phyloP scores from a whole-genome alignment of 2,329 filamentous ascomycete species.

The Fusarium sp. region DNA sequence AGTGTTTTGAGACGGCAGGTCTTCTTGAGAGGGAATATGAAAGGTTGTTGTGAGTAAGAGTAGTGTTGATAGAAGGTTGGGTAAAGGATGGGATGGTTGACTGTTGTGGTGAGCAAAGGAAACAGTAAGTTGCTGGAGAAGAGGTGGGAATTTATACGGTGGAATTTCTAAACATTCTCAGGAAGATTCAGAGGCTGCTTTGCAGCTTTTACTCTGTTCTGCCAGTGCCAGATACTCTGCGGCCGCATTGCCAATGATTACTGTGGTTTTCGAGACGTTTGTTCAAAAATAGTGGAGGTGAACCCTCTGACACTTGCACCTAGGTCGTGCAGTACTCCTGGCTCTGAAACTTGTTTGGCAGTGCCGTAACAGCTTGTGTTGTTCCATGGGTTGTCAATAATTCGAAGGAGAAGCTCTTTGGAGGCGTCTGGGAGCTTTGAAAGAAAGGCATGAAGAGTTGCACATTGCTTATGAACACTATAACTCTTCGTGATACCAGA shows the following conservation, averaged over 20 bases:
- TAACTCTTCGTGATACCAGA: background rate
- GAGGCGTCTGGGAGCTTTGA: accelerated
- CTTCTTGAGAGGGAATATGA: background rate
- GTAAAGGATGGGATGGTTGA: background rate
- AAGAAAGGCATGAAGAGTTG: background rate
- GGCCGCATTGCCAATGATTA: background rate
- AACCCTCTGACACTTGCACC: background rate
- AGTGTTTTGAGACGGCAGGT: background rate
- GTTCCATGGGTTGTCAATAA: accelerated
- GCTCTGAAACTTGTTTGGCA: background rate
- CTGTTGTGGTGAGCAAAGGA: background rate
- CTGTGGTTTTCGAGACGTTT: background rate
- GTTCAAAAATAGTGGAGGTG: background rate
- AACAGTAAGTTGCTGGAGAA: background rate
- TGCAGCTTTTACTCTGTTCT: background rate
- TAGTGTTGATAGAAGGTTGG: background rate
- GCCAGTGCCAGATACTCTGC: background rate
- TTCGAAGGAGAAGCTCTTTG: no score
- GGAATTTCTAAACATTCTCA: accelerated
- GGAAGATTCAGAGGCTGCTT: background rate
- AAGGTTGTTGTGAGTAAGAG: background rate
- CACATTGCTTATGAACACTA: background rate
- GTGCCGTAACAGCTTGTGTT: no score
- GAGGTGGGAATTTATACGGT: background rate
- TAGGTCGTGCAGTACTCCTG: accelerated